Evolutionary conservation across 2,329 filamentous ascomycete species (phyloP), one percentile per base, ranked within the genome.

Genomic region (Colletotrichum higginsianum): DNA sequence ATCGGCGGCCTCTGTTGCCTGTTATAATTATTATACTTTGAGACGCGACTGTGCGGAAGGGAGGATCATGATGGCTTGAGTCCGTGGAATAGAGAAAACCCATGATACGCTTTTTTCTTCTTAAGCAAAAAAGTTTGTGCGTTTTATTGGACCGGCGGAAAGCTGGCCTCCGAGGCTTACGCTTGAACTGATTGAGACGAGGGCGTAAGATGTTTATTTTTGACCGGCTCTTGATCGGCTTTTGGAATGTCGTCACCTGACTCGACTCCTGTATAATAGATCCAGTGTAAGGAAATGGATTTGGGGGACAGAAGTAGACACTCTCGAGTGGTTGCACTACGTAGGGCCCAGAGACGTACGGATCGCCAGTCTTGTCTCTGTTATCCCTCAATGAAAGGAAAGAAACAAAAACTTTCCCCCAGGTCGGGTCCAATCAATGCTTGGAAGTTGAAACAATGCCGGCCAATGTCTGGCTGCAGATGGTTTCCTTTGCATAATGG

Each of bases 401-500:
- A 44, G 47, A 49, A 21, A 38, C 26, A 23, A 44, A 40, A 21
- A 11, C 18, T 35, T 35, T 50, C 44, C 30, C n/a, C 23, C 58
- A 50, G 58, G 49, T 61, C 18, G 44, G 26, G 5, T 35, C 16
- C 15, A 47, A 42, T 18, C 15, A 47, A 42, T 42, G 6, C 8
- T 52, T 42, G 47, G 40, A 62, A 62, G 6, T 52, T 52, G 47
- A 50, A 62, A 62, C 46, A 62, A 21, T 42, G 30, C 35, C 35
- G 35, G n/a, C 35, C 12, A 40, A 18, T 23, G 12, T 11, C 35
- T 21, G 30, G 30, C 30, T 35, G 30, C 30, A 30, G 13, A 4
- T 62, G 56, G 64, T 49, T 56, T 30, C 30, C 61, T 49, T 61
- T 52, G 38, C 62, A 30, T 26, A 40, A 52, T 30, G 49, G 55